Evolutionary conservation across 768 basidiomycete genomes (phyloP).

Genomic region (Tylopilus subfusipes): DNA sequence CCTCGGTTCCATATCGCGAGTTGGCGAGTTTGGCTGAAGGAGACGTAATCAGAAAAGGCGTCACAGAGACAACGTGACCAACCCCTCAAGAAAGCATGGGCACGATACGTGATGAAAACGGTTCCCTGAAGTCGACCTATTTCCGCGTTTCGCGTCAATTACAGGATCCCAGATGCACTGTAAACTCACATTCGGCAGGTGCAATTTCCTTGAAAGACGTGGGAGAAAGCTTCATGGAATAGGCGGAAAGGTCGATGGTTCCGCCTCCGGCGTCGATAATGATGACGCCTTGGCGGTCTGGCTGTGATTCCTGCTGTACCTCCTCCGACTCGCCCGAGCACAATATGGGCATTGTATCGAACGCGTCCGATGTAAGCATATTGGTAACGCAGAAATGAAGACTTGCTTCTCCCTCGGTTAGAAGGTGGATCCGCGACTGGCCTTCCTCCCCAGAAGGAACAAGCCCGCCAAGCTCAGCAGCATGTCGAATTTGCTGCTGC

Average conservation of each 20-base stretch:
- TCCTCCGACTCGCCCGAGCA: conserved; percentile 19
- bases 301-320: conserved; percentile 4
- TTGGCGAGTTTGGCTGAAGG: conserved; percentile 26
- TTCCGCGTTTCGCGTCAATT: background rate
- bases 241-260: conserved; percentile 40
- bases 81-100: conserved; percentile 33
- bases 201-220: conserved; percentile 36
- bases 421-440: conserved; percentile 44
- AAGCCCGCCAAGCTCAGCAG: conserved; percentile 48
- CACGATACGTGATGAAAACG: conserved; percentile 33
- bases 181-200: conserved; percentile 30
- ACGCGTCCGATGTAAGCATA: conserved; percentile 35
- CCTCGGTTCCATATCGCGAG: conserved; percentile 27
- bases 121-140: conserved; percentile 40
- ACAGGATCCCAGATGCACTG: background rate
- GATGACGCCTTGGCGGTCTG: conserved; percentile 33
- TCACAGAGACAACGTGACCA: background rate
- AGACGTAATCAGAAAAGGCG: background rate
- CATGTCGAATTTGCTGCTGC: conserved; percentile 50
- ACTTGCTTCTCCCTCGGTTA: conserved; percentile 60
- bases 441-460: conserved; percentile 39
- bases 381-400: conserved; percentile 50
- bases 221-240: conserved; percentile 37
- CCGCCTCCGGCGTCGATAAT: conserved; percentile 50
- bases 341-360: conserved; percentile 8